phyloP scores from a whole-genome alignment of 441 rosid genomes.

The Metrosideros polymorpha region DNA sequence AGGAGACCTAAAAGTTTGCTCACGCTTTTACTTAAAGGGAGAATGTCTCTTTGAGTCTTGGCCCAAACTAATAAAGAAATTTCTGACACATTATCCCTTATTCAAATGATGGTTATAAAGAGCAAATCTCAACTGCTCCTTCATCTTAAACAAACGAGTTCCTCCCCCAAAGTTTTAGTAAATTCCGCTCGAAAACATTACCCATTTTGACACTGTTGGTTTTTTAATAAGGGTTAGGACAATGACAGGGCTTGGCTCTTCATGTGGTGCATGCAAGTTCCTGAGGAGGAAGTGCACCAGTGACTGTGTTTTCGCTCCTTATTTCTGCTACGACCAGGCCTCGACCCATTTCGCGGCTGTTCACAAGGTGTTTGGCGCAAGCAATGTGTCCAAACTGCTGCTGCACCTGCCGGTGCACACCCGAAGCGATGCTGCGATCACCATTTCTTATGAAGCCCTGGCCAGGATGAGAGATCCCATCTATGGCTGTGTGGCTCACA shows the following conservation, averaged over 20 bases:
- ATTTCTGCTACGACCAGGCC: constrained; percentile 82
- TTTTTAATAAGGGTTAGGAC: constrained; percentile 13
- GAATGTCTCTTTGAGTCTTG: constrained; percentile 18
- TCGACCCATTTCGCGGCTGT: constrained; percentile 80
- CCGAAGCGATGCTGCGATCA: constrained; percentile 64
- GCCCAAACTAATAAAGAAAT: constrained; percentile 13
- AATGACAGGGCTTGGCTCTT: constrained; percentile 82
- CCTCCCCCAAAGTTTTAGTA: constrained; percentile 7
- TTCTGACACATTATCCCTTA: constrained; percentile 5
- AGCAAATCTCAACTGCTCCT: constrained; percentile 15
- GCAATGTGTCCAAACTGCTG: constrained; percentile 83
- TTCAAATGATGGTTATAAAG: constrained; percentile 33
- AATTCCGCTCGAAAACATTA: constrained; percentile 5
- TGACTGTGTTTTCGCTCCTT: constrained; percentile 88
- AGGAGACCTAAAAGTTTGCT: constrained; percentile 41
- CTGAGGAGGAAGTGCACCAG: constrained; percentile 77
- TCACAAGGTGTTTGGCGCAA: constrained; percentile 93
- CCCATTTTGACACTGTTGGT: not conserved
- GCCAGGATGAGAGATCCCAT: constrained; percentile 77
- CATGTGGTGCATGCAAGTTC: constrained; percentile 98
- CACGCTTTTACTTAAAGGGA: constrained; percentile 25
- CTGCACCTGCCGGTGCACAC: constrained; percentile 52
- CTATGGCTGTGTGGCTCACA: constrained; percentile 83
- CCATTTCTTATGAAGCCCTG: constrained; percentile 86
- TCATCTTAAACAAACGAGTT: not conserved